A percentile compares a stretch with the other conserved stretches of the same genome.
These are phyloP conservation scores for Rhodamnia rubescens DNA, from an alignment of 345 rosid genomes.

Conservation along the genomic window DNA sequence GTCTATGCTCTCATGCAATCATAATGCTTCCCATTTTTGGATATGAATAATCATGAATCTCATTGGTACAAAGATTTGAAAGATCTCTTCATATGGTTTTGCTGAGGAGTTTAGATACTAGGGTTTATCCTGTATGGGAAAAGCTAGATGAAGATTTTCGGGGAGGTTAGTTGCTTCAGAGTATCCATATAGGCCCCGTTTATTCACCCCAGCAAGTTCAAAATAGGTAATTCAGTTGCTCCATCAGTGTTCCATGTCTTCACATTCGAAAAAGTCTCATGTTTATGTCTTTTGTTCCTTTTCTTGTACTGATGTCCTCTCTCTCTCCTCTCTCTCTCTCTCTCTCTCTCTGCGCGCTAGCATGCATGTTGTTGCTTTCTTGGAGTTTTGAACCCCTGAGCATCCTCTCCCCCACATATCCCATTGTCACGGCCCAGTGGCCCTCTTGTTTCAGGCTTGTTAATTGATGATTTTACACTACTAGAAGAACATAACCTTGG, in stretches of 20 bases:
- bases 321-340: neutral
- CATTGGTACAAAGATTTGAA: neutral
- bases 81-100: neutral
- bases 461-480: neutral
- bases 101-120: neutral
- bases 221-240: neutral
- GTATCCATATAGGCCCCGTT: neutral
- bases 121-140: neutral
- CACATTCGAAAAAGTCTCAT: neutral
- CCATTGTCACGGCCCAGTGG: neutral
- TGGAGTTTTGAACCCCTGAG: neutral
- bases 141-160: neutral
- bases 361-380: neutral
- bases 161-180: neutral
- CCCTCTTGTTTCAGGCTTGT: neutral
- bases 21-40: neutral
- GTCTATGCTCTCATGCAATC: neutral
- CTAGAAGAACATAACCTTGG: neutral
- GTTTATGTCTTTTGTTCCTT: neutral
- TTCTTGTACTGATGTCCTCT: neutral
- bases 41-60: neutral
- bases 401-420: neutral
- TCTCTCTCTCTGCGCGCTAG: fast-evolving
- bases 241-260: neutral
- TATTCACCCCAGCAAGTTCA: neutral